These are phyloP conservation scores for Lecanicillium sp. DNA, from an alignment of 2,329 filamentous ascomycete species.

Conservation along the genomic window DNA sequence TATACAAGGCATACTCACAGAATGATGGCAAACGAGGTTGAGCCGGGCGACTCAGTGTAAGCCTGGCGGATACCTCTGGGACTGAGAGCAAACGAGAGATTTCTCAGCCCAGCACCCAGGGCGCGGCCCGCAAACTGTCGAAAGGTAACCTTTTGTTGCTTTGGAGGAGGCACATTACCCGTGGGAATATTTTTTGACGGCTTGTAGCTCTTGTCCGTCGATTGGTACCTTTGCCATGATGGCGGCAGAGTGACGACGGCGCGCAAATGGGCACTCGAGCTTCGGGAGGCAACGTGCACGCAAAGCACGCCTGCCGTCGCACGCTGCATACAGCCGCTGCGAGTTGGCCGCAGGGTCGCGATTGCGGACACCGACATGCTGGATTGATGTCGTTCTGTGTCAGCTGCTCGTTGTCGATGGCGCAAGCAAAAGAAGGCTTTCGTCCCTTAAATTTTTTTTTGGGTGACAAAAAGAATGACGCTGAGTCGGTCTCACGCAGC, in stretches of 20 bases:
- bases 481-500: no score
- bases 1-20: constrained; percentile 21
- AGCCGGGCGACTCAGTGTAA: constrained; percentile 27
- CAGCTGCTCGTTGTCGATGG: neutral
- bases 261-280: constrained; percentile 23
- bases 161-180: no score
- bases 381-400: neutral
- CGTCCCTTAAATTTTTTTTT: constrained; percentile 5
- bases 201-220: constrained; percentile 17
- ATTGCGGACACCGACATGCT: constrained; percentile 30
- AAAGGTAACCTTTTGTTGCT: constrained; percentile 26
- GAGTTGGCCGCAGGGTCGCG: constrained; percentile 29
- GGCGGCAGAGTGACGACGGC: constrained; percentile 25
- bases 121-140: constrained; percentile 24
- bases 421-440: neutral
- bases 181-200: constrained; percentile 19
- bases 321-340: constrained; percentile 24
- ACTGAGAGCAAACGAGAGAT: constrained; percentile 28
- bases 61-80: constrained; percentile 30
- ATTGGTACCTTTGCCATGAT: constrained; percentile 25
- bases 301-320: constrained; percentile 26
- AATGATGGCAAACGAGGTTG: constrained; percentile 25
- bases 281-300: constrained; percentile 26
- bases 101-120: constrained; percentile 29
- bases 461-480: constrained; percentile 5